Base-by-base conservation (phyloP, 306 rosid species). In the Malus orientalis region DNA sequence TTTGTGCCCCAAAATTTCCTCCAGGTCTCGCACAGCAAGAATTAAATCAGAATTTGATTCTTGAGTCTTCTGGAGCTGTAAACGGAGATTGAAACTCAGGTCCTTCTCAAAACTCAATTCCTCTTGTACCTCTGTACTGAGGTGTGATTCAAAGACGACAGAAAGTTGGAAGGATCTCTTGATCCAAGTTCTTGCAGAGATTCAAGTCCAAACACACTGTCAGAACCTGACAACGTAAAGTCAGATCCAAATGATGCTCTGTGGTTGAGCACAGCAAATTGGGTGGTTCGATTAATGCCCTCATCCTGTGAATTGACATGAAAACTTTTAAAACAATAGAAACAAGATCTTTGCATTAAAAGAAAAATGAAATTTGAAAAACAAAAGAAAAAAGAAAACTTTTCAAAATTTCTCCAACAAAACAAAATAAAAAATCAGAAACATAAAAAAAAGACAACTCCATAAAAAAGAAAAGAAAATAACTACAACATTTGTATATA, bases 161-260 rank as follows among this genome's bases (percentile, higher is more conserved):
- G 71, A 70, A 81, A 82, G 64, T 61, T 79, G 74, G 85, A 76
- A 64, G 85, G 84, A 69, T 76, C 85, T 85, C 85, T 85, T 65
- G 60, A 70, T 38, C 88, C 89, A 72, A 80, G 74, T 80, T 87
- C 85, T 20, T 84, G 85, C 11, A 97, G 91, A 79, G 91, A 89
- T 75, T 89, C 89, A 20, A 92, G 86, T 75, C 96, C 99, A 25
- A 89, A 96, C 85, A 97, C 89, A 79, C 93, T 90, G 82, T 92
- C 99, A 1, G 97, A 92, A 79, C 99, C 86, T 45, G 98, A 92
- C 80, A 91, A 83, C 29, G 99, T 96, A 64, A 89, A 78, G 84
- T 96, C 99, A 22, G 99, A 96, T 77, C 84, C 98, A 57, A 96
- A 87, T 6, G 98, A 92, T 69, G 87, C 92, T 83, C 88, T 85